phyloP scores from a whole-genome alignment of 306 rosid species.

The Quercus mongolica region DNA sequence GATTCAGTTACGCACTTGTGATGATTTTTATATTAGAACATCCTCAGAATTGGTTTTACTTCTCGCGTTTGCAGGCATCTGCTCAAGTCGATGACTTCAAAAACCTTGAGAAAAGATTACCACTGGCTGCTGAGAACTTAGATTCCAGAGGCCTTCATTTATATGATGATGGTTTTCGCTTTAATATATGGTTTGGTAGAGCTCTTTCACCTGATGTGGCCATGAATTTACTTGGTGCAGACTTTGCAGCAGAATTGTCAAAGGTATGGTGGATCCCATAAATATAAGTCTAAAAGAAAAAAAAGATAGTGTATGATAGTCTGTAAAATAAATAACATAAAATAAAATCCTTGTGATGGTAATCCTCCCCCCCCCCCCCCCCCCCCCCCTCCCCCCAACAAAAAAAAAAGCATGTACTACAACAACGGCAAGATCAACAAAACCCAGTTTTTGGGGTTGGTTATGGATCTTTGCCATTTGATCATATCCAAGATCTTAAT shows the following conservation, averaged over 20 bases:
- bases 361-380: not conserved
- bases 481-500: no score
- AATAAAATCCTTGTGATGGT: not conserved
- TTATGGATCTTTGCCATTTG: no score
- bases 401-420: not conserved
- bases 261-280: slow-evolving; percentile 54
- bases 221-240: slow-evolving; percentile 84
- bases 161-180: slow-evolving; percentile 79
- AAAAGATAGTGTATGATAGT: no score
- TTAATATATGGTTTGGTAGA: slow-evolving; percentile 87
- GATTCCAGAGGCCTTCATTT: slow-evolving; percentile 88
- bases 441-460: no score
- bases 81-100: slow-evolving; percentile 46
- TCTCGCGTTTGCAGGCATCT: slow-evolving; percentile 44
- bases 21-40: slow-evolving; percentile 1
- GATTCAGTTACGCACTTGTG: slow-evolving; percentile 5
- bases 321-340: not conserved
- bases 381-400: no score
- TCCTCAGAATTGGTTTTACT: slow-evolving; percentile 25
- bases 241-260: slow-evolving; percentile 89
- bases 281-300: not conserved
- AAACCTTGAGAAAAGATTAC: slow-evolving; percentile 68
- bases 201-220: slow-evolving; percentile 90
- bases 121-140: slow-evolving; percentile 76
- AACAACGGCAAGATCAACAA: no score